Evolutionary conservation across 108 stramenopile genomes (phyloP).

Genomic region (Bacterosira constricta): DNA sequence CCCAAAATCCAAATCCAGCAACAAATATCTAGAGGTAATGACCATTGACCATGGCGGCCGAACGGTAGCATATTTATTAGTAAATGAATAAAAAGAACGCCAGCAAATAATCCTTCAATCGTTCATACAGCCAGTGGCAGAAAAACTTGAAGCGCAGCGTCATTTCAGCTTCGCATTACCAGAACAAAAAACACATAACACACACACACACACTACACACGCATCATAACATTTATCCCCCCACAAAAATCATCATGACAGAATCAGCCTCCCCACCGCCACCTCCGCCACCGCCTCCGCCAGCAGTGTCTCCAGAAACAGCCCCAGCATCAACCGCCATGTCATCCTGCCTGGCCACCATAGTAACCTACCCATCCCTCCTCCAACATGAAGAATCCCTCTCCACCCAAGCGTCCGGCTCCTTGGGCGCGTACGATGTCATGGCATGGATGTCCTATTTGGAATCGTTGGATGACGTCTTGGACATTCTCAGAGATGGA

Average conservation of each 20-base stretch:
- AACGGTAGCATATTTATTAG: neutral
- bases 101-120: no score
- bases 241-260: no score
- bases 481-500: slow-evolving; percentile 1
- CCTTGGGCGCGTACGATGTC: slow-evolving; percentile 69
- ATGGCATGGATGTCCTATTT: slow-evolving; percentile 84
- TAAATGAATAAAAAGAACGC: neutral
- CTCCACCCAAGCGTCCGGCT: slow-evolving; percentile 20
- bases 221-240: no score
- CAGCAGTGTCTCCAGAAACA: neutral
- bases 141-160: no score
- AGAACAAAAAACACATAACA: no score
- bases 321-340: neutral
- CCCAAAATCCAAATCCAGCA: no score
- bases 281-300: slow-evolving; percentile 3
- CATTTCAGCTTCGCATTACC: no score
- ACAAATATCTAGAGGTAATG: no score
- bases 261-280: neutral
- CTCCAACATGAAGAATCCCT: slow-evolving; percentile 65
- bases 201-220: no score
- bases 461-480: slow-evolving; percentile 66
- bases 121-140: no score
- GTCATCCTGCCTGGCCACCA: slow-evolving; percentile 30
- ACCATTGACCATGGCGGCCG: no score
- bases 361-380: slow-evolving; percentile 34